Base-by-base conservation (phyloP, 345 rosid species). In the Gossypioides kirkii region DNA sequence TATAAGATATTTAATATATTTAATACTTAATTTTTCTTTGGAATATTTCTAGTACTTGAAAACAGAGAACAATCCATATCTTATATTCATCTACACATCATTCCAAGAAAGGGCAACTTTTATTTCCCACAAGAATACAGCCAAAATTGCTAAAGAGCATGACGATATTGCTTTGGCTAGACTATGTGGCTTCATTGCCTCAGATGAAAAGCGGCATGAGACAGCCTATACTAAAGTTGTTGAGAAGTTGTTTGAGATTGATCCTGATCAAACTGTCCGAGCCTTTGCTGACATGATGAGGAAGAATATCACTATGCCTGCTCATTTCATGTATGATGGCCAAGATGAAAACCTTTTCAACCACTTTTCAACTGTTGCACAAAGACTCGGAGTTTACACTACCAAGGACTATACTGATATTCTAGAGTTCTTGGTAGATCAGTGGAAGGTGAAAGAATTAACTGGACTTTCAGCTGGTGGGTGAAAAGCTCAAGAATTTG, bases 61-160 rank as follows among this genome's bases (percentile, higher is more conserved):
- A 41, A 84, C 93, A 0, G 97, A 90, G 80, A 92, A 94, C 78
- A 92, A 78, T 32, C 98, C 98, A 1, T 94, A 89, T 78, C 90
- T 87, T n/a, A 91, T 94, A 14, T 90, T 87, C 80, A 90, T 94
- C 85, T 94, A 94, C 79, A 91, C 98, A 6, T 87, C 98, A 14
- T 94, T 94, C 78, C 98, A 94, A 84, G 98, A 94, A 74, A 87
- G 98, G 83, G 98, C 98, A 9, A 94, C 98, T 23, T 94, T 94
- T 71, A 62, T 94, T 74, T 92, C 98, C 67, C 98, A 94, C 10
- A 95, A 97, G 46, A 94, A 89, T 84, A 92, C 98, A 2, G 97
- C 98, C 0, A 83, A 94, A 55, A 97, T 58, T 8, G 98, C 98
- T 64, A 92, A 88, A 82, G 87, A 83, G 38, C 91, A 83, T 7